These are phyloP conservation scores for Cryptococcus deneoformans DNA, from an alignment of 1,284 basidiomycete species.

Conservation along the genomic window DNA sequence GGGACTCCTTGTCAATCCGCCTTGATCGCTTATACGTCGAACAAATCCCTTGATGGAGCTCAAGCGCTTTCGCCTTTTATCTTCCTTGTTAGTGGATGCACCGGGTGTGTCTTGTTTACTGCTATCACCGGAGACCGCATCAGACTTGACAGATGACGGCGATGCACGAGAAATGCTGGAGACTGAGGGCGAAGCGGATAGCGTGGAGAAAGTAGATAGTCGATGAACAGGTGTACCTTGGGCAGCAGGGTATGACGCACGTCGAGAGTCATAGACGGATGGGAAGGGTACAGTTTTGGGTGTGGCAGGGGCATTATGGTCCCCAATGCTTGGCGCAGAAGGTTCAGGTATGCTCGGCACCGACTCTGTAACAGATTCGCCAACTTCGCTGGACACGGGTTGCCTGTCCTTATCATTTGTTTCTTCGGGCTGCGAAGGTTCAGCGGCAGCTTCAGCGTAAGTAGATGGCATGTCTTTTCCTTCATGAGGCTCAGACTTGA, in stretches of 20 bases:
- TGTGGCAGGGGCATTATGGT: background rate
- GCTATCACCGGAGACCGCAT: background rate
- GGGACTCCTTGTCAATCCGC: slow-evolving; percentile 16
- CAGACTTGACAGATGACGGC: slow-evolving; percentile 9
- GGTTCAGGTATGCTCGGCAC: background rate
- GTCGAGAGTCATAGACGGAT: background rate
- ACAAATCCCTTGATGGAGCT: slow-evolving; percentile 43
- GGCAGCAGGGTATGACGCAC: slow-evolving; percentile 4
- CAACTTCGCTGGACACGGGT: background rate
- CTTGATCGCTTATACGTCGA: slow-evolving; percentile 40
- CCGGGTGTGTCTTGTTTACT: background rate
- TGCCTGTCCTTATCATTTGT: background rate
- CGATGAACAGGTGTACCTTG: slow-evolving; percentile 2
- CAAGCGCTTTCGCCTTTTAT: slow-evolving; percentile 36
- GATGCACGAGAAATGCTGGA: background rate
- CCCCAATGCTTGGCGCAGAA: background rate
- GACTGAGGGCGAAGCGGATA: slow-evolving; percentile 3
- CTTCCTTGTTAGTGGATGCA: slow-evolving; percentile 8
- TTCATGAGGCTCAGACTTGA: slow-evolving; percentile 1
- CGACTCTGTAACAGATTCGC: too few relatives aligned
- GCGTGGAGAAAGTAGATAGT: slow-evolving; percentile 9
- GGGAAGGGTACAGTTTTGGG: slow-evolving; percentile 8
- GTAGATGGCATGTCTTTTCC: too few relatives aligned
- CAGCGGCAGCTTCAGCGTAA: background rate
- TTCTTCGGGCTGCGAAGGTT: background rate